These are phyloP conservation scores for Mycena albidolilacea DNA, from an alignment of 768 basidiomycete species.

Conservation along the genomic window DNA sequence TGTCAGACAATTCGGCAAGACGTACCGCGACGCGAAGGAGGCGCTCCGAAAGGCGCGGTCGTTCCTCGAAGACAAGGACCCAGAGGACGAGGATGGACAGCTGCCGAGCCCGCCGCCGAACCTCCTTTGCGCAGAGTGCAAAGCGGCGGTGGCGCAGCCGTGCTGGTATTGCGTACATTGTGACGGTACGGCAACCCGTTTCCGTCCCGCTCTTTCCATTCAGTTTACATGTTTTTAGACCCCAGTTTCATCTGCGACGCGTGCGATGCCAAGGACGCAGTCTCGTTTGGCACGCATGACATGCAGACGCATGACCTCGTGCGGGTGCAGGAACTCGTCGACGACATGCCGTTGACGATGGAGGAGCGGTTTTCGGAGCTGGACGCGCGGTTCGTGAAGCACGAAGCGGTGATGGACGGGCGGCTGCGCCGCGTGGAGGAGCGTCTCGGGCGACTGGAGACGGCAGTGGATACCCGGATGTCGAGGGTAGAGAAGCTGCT, in stretches of 20 bases:
- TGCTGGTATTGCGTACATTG: slow-evolving; percentile 42
- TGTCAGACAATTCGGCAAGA: slow-evolving; percentile 29
- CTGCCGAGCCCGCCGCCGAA: slow-evolving; percentile 1
- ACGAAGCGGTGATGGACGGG: slow-evolving; percentile 31
- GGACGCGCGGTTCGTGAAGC: slow-evolving; percentile 33
- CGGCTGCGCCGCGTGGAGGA: slow-evolving; percentile 18
- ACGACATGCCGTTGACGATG: slow-evolving; percentile 31
- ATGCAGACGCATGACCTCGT: slow-evolving; percentile 37
- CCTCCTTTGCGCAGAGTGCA: slow-evolving; percentile 28
- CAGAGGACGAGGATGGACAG: neutral
- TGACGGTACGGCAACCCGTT: slow-evolving; percentile 16
- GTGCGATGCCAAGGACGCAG: slow-evolving; percentile 27
- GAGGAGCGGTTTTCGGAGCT: slow-evolving; percentile 34
- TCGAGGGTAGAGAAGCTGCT: slow-evolving; percentile 30
- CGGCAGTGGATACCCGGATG: slow-evolving; percentile 30
- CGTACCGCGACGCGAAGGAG: slow-evolving; percentile 27
- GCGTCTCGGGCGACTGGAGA: slow-evolving; percentile 15
- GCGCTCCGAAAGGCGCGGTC: slow-evolving; percentile 26
- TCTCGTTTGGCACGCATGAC: slow-evolving; percentile 27
- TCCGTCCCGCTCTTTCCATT: neutral
- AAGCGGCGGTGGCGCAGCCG: slow-evolving; percentile 16
- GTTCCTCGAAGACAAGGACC: slow-evolving; percentile 10
- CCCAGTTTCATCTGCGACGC: slow-evolving; percentile 35
- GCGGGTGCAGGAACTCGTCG: slow-evolving; percentile 19
- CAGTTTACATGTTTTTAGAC: slow-evolving; percentile 6